Base-by-base conservation (phyloP, 352 stramenopile species). In the Globisporangium ultimum region DNA sequence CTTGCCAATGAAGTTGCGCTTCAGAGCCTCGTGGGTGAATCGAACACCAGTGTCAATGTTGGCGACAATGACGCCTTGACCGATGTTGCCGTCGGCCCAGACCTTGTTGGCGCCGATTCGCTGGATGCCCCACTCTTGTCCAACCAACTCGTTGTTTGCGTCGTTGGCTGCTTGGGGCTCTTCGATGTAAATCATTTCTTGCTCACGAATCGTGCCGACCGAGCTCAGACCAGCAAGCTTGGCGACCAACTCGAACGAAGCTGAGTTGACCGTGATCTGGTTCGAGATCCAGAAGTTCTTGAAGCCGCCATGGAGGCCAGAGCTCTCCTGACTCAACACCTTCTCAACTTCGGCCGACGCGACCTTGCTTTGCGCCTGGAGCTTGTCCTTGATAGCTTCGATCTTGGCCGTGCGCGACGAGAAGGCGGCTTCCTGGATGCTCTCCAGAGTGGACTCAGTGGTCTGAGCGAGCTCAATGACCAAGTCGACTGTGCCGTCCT, bases 401-500 rank as follows among this genome's bases (percentile, higher is more conserved):
- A n/a, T n/a, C n/a, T n/a, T n/a, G n/a, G n/a, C n/a, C n/a, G n/a
- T n/a, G n/a, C n/a, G n/a, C n/a, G n/a, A n/a, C n/a, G n/a, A n/a
- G n/a, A n/a, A n/a, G n/a, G n/a, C n/a, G n/a, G n/a, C n/a, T n/a
- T n/a, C n/a, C n/a, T n/a, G n/a, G n/a, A n/a, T n/a, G n/a, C n/a
- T n/a, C n/a, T n/a, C n/a, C n/a, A n/a, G n/a, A n/a, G n/a, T n/a
- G n/a, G n/a, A n/a, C n/a, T n/a, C n/a, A n/a, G n/a, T n/a, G n/a
- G n/a, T n/a, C n/a, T n/a, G n/a, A n/a, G n/a, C 36, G n/a, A 79
- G 45, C 17, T 60, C 70, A 4, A 76, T 56, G 22, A 79, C 65
- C 57, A 79, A 56, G 63, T 79, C 66, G 21, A 76, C 65, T 11
- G 48, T 63, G 63, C 58, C 63, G 20, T 78, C 38, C n/a, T 50